Evolutionary conservation across 352 stramenopile genomes (phyloP), one percentile per base, ranked within the genome.

Genomic region (Globisporangium uncinulatum): DNA sequence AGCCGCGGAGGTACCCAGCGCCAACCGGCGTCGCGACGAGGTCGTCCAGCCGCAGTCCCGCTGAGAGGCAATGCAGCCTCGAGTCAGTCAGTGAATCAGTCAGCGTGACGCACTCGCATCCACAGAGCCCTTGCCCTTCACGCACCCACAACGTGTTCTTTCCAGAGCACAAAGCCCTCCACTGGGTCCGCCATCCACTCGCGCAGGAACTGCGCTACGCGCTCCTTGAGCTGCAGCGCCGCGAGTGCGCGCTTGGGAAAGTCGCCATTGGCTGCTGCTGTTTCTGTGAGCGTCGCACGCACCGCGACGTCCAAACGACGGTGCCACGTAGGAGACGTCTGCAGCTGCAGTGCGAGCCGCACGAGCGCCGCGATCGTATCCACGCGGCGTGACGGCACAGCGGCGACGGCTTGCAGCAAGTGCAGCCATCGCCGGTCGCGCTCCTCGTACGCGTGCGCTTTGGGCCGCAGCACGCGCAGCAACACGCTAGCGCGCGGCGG

Each of bases 341-440:
- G 13, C 48, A 90, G 69, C 53, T 80, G 69, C 3, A 88, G 58
- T 36, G 73, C 76, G 62, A 88, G 69, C 11, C 32, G 54, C 32
- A 80, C 67, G 10, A 83, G 73, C 19, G 74, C 63, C 32, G 67
- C 50, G 39, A 90, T 62, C 54, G 74, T 82, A 20, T 83, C 71
- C 34, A 69, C 60, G 44, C 83, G 79, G 43, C 77, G 61, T 52
- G 80, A 91, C 14, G 83, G 83, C 57, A 91, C 71, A 8, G 75
- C 55, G 3, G 77, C 79, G 44, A 82, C 64, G 9, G 71, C 69
- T 53, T 91, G 75, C 45, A 93, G 68, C 62, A 89, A 57, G 29
- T 89, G 79, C 41, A 93, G 70, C 71, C 83, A 91, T 14, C 77
- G 79, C 19, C 69, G 52, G 55, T 91, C 83, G 11, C 73, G 74